Evolutionary conservation across 768 basidiomycete species (phyloP).

Genomic region (Agaricus blazei): DNA sequence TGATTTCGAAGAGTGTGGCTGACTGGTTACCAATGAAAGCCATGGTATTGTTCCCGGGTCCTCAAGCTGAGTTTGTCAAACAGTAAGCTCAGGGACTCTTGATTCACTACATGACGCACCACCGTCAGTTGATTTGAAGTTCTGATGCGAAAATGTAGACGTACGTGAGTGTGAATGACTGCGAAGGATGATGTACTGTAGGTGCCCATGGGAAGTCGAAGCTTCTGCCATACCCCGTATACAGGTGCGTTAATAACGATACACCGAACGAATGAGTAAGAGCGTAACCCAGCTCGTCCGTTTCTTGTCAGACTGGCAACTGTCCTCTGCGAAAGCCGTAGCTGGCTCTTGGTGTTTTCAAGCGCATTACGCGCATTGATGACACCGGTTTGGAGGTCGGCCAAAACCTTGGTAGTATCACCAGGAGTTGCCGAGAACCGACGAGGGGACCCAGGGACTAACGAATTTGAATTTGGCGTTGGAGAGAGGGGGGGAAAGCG

Average conservation of each 20-base stretch:
- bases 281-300: slow-evolving; percentile 17
- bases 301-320: slow-evolving; percentile 83
- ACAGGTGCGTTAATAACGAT: too few relatives aligned
- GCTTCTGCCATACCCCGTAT: not conserved
- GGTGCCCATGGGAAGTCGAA: slow-evolving; percentile 14
- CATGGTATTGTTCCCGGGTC: slow-evolving; percentile 48
- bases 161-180: slow-evolving; percentile 64
- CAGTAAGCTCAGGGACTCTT: slow-evolving; percentile 59
- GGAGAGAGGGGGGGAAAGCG: slow-evolving; percentile 33
- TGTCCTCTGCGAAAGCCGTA: slow-evolving; percentile 74
- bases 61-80: slow-evolving; percentile 73
- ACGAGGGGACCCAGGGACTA: slow-evolving; percentile 44
- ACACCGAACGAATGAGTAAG: too few relatives aligned
- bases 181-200: slow-evolving; percentile 63
- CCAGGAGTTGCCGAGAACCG: slow-evolving; percentile 59
- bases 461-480: slow-evolving; percentile 25
- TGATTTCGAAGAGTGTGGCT: too few relatives aligned
- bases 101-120: slow-evolving; percentile 43
- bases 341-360: slow-evolving; percentile 82
- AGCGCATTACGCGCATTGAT: slow-evolving; percentile 73
- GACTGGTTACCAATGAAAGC: slow-evolving; percentile 28
- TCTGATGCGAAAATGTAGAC: slow-evolving; percentile 20
- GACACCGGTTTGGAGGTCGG: slow-evolving; percentile 82
- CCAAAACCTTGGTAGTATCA: slow-evolving; percentile 83
- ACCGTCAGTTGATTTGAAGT: slow-evolving; percentile 8